Conservation (phyloP, 2,329 filamentous ascomycete species). For the Pseudogymnoascus destructans region DNA sequence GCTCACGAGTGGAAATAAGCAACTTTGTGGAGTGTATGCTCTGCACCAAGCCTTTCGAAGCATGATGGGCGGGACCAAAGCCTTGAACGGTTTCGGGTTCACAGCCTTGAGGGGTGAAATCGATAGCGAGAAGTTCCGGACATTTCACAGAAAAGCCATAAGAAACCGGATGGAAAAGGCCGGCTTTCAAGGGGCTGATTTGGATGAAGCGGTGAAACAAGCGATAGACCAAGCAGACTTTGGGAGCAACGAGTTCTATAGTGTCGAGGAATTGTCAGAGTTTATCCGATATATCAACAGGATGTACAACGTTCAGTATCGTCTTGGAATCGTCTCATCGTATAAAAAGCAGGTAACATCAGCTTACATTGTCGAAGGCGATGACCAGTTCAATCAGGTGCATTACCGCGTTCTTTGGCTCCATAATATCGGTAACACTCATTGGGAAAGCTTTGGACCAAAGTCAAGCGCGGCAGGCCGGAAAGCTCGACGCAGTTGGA, state of each 20-base stretch:
- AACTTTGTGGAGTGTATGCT: background rate
- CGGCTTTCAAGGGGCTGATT: background rate
- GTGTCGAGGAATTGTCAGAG: background rate
- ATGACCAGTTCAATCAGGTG: background rate
- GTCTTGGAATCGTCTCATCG: background rate
- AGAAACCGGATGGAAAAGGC: background rate
- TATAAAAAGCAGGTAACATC: background rate
- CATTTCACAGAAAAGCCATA: background rate
- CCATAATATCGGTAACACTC: background rate
- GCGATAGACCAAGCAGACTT: background rate
- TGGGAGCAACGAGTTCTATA: background rate
- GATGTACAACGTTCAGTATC: background rate
- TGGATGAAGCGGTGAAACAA: background rate
- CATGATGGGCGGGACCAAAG: background rate
- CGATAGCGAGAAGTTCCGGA: background rate
- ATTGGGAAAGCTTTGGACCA: background rate
- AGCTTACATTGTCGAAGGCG: background rate
- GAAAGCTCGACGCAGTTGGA: background rate
- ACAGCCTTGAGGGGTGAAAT: background rate
- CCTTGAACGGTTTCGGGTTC: background rate
- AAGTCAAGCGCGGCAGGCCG: background rate
- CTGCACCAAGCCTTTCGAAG: background rate
- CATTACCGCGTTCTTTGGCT: background rate
- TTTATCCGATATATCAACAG: background rate
- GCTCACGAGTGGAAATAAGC: background rate